Percentiles rank a stretch among this genome's conserved stretches.
phyloP scores from a whole-genome alignment of 164 flowering plant species.

The Berberis vulgaris region DNA sequence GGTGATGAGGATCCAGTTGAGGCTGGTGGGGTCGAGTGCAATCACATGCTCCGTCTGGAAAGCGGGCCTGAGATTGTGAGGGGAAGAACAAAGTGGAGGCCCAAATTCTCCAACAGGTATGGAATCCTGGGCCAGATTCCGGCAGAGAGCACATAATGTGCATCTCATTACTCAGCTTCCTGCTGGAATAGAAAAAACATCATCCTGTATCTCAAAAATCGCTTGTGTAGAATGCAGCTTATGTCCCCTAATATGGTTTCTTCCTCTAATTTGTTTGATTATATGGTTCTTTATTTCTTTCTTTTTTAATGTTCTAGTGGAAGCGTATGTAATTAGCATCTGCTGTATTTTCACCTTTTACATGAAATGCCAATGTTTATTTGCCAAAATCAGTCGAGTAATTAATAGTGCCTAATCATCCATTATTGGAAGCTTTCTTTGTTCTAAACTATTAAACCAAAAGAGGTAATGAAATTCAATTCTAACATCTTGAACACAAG shows the following conservation, averaged over 20 bases:
- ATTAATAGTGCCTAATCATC: no score
- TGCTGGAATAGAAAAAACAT: not conserved
- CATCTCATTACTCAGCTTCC: not conserved
- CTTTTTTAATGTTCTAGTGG: not conserved
- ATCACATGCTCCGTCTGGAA: slow-evolving; percentile 71
- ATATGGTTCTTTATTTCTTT: not conserved
- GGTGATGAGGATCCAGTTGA: slow-evolving; percentile 12
- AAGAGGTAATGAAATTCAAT: no score
- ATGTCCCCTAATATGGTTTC: slow-evolving; percentile 5
- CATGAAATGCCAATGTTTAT: slow-evolving; percentile 3
- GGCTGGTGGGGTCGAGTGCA: slow-evolving; percentile 45
- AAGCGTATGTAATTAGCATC: slow-evolving; percentile 6
- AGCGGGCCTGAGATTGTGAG: slow-evolving; percentile 68
- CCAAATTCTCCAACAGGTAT: slow-evolving; percentile 36
- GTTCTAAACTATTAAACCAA: no score
- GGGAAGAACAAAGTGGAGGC: slow-evolving; percentile 87
- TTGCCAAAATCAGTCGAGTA: not conserved
- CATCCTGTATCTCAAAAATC: slow-evolving; percentile 8
- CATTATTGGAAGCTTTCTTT: no score
- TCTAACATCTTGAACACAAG: no score
- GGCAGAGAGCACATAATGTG: slow-evolving; percentile 24
- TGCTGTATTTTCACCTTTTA: slow-evolving; percentile 1
- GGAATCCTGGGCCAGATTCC: slow-evolving; percentile 28
- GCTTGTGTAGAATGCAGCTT: slow-evolving; percentile 20
- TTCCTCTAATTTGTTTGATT: not conserved